phyloP scores from a whole-genome alignment of 352 stramenopile genomes.

The Pythium oligandrum region DNA sequence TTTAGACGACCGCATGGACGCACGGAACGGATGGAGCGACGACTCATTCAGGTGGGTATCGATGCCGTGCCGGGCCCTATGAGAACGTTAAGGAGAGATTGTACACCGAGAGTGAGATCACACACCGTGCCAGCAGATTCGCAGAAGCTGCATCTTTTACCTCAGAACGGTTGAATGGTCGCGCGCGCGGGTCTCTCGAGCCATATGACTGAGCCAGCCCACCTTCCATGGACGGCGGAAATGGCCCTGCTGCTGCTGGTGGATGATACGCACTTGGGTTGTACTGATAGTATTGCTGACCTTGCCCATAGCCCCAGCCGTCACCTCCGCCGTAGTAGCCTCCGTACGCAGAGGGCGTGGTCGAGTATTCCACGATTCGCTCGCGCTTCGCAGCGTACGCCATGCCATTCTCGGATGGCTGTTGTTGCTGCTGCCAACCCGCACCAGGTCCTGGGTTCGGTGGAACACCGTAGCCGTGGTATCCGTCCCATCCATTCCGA shows the following conservation, averaged over 20 bases:
- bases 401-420: constrained; percentile 1
- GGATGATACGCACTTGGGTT: constrained; percentile 2
- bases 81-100: too few relatives aligned
- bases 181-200: background rate
- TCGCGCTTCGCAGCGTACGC: constrained; percentile 10
- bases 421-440: too few relatives aligned
- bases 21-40: too few relatives aligned
- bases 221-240: background rate
- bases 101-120: too few relatives aligned
- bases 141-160: background rate
- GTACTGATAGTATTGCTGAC: constrained; percentile 8
- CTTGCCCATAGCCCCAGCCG: constrained; percentile 3
- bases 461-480: background rate
- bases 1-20: too few relatives aligned
- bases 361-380: constrained; percentile 21
- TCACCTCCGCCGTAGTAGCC: constrained; percentile 10
- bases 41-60: too few relatives aligned
- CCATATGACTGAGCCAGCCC: background rate
- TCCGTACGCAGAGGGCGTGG: constrained; percentile 4
- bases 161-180: constrained; percentile 8
- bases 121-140: too few relatives aligned
- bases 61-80: too few relatives aligned
- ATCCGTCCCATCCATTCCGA: background rate
- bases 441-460: too few relatives aligned
- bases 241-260: background rate